These are phyloP conservation scores for Rhododendron henanense DNA, from an alignment of 148 eudicot species.

Conservation along the genomic window DNA sequence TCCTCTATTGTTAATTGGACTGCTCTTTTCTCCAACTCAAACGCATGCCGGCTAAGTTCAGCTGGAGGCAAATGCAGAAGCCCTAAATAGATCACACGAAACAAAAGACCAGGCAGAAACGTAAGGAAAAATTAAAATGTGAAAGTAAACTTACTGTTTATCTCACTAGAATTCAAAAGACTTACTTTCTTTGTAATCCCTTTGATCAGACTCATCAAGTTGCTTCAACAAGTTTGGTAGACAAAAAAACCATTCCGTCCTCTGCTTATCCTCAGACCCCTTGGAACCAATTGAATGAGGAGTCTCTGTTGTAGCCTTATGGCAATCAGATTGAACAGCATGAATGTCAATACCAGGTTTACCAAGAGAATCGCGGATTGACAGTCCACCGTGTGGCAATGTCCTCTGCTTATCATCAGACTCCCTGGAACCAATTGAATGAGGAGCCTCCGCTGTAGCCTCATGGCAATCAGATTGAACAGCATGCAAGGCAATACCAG, in stretches of 20 bases:
- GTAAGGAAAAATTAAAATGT: background rate
- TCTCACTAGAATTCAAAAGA: background rate
- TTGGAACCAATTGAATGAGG: background rate
- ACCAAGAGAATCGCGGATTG: background rate
- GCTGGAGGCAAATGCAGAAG: constrained; percentile 3
- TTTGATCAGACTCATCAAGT: background rate
- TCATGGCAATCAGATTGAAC: background rate
- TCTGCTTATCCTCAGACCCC: background rate
- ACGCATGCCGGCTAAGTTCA: background rate
- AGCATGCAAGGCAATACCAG: background rate
- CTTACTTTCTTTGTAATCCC: background rate
- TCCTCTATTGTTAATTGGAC: constrained; percentile 1
- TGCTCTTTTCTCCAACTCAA: constrained; percentile 4
- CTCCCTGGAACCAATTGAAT: background rate
- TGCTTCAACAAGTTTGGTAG: background rate
- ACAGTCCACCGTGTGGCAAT: background rate
- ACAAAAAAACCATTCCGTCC: background rate
- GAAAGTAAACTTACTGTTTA: background rate
- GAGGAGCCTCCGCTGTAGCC: background rate
- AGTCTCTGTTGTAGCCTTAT: background rate
- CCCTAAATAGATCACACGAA: background rate
- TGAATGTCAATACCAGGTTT: background rate
- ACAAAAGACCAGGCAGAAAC: background rate
- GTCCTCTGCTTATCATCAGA: background rate
- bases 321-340: background rate